Percentiles rank a stretch among this genome's conserved stretches.
Conservation (phyloP, 116 monocot species). For the Phalaenopsis hybrid region DNA sequence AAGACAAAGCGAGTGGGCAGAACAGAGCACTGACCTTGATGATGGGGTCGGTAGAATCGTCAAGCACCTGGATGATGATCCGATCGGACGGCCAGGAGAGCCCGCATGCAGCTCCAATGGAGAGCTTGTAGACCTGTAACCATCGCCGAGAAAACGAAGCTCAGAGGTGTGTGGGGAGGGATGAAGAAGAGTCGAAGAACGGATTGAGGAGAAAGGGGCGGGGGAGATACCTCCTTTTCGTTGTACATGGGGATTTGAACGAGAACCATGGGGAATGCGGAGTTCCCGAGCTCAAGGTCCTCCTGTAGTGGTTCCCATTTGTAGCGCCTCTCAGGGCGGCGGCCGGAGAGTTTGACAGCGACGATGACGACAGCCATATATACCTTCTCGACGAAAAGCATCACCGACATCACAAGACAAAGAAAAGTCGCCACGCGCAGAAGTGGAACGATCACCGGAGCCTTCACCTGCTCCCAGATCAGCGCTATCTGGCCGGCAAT, state of each 20-base stretch:
- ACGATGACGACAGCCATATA: constrained; percentile 68
- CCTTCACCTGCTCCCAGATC: constrained; percentile 63
- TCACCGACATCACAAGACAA: constrained; percentile 69
- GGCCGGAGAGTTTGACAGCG: constrained; percentile 42
- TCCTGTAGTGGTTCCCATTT: constrained; percentile 61
- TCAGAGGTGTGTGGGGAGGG: not conserved
- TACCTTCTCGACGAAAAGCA: constrained; percentile 71
- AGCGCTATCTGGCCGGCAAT: constrained; percentile 40
- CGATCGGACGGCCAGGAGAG: constrained; percentile 89
- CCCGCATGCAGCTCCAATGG: constrained; percentile 80
- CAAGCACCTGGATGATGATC: constrained; percentile 75
- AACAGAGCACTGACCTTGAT: constrained; percentile 33
- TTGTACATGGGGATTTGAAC: constrained; percentile 97
- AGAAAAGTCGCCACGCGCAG: constrained; percentile 40
- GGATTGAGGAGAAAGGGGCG: not conserved
- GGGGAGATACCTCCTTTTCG: constrained; percentile 52
- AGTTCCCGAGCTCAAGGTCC: constrained; percentile 61
- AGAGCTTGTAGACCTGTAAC: constrained; percentile 69
- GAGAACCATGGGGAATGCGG: constrained; percentile 68
- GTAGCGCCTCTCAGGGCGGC: constrained; percentile 41
- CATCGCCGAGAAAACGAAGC: not conserved
- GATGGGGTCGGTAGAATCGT: constrained; percentile 72
- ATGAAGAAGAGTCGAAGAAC: not conserved
- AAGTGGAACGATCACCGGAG: constrained; percentile 64
- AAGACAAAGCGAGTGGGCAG: no score